Percentiles rank a stretch among this genome's conserved stretches.
Evolutionary conservation across 75 land plant genomes (phyloP).

Genomic region (Picea glauca): DNA sequence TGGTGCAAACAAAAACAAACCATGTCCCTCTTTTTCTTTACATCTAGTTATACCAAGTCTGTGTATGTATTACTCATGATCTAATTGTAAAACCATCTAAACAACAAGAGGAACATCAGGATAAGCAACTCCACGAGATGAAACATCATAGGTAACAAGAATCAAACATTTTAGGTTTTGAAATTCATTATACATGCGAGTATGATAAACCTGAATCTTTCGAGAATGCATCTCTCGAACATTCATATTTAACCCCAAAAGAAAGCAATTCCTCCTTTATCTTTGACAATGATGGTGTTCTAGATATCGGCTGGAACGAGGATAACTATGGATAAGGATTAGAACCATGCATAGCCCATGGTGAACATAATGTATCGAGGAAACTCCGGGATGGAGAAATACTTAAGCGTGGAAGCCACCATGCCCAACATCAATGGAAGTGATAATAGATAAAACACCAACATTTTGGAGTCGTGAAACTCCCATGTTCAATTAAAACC

Average conservation of each 20-base stretch:
- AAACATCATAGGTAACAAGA: slow-evolving; percentile 76
- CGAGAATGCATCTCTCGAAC: slow-evolving; percentile 67
- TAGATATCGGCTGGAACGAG: too few relatives aligned
- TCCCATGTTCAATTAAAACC: too few relatives aligned
- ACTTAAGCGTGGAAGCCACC: slow-evolving; percentile 24
- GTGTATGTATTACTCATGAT: too few relatives aligned
- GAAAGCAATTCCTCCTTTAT: not conserved
- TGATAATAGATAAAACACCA: slow-evolving; percentile 89
- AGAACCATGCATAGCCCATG: too few relatives aligned
- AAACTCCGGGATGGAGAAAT: too few relatives aligned
- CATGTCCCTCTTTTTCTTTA: too few relatives aligned
- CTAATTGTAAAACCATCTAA: slow-evolving; percentile 35
- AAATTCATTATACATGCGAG: slow-evolving; percentile 63
- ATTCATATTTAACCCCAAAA: slow-evolving; percentile 61
- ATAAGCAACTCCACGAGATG: slow-evolving; percentile 69
- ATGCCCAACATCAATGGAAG: slow-evolving; percentile 86
- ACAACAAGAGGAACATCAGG: slow-evolving; percentile 79
- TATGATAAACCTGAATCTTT: slow-evolving; percentile 54
- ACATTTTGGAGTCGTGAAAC: slow-evolving; percentile 41
- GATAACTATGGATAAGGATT: too few relatives aligned
- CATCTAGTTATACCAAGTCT: too few relatives aligned
- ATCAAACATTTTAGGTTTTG: slow-evolving; percentile 51
- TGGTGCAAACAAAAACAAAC: too few relatives aligned
- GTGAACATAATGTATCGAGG: too few relatives aligned
- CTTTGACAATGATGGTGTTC: too few relatives aligned